phyloP scores from a whole-genome alignment of 345 rosid species.

The Raphanus sativus region DNA sequence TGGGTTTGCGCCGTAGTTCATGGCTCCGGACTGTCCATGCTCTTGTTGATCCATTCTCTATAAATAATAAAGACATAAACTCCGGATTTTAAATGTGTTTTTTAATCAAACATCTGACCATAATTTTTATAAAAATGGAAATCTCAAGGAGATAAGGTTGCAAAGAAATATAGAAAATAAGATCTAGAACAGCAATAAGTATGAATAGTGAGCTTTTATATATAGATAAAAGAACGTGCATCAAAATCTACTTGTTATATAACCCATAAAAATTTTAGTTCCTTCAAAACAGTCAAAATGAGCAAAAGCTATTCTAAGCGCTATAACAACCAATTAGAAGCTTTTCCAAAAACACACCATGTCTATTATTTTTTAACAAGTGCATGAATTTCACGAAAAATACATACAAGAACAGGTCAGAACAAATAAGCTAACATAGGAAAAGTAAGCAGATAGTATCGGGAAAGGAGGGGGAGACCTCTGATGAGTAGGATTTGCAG shows the following conservation, averaged over 20 bases:
- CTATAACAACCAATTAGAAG: constrained; percentile 2
- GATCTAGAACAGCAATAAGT: constrained; percentile 8
- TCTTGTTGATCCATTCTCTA: constrained; percentile 73
- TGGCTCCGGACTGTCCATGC: constrained; percentile 59
- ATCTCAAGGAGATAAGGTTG: constrained; percentile 8
- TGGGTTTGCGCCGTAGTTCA: constrained; percentile 62
- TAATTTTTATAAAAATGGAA: not conserved
- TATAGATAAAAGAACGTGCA: not conserved
- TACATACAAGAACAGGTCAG: constrained; percentile 2
- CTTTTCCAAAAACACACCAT: not conserved
- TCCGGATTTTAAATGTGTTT: not conserved
- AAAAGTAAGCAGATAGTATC: not conserved
- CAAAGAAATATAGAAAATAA: not conserved
- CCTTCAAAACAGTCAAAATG: not conserved
- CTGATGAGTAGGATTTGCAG: not conserved
- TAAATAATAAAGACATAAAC: not conserved
- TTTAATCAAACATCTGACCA: constrained; percentile 1
- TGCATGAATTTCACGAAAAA: not conserved
- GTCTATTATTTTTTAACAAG: not conserved
- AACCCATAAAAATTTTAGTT: not conserved
- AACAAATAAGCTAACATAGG: not conserved
- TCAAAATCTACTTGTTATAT: not conserved
- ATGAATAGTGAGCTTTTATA: not conserved
- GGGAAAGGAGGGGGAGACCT: constrained; percentile 23
- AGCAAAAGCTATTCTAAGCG: not conserved